These are phyloP conservation scores for Curvularia sp. DNA, from an alignment of 2,329 filamentous ascomycete species.

Conservation along the genomic window DNA sequence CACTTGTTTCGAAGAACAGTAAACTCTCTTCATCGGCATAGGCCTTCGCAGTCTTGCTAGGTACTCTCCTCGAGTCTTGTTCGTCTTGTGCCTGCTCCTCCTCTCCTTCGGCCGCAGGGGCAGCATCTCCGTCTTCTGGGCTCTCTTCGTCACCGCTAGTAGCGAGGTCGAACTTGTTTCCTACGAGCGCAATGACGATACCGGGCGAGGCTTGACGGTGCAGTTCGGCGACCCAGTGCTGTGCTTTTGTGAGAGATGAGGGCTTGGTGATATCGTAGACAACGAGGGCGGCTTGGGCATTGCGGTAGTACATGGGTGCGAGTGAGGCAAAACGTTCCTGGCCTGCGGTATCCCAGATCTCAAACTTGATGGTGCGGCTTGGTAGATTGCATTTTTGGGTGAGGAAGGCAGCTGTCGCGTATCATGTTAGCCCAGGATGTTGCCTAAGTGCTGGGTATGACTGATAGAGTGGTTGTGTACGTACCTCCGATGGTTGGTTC, in stretches of 20 bases:
- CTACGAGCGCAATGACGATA: constrained; percentile 95
- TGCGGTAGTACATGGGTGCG: constrained; percentile 99
- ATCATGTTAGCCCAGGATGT: constrained; percentile 7
- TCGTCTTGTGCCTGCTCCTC: constrained; percentile 64
- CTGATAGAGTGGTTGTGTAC: constrained; percentile 34
- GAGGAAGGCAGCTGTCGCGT: constrained; percentile 80
- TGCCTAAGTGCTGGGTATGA: background rate
- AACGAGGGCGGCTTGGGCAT: constrained; percentile 95
- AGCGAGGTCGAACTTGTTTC: constrained; percentile 86
- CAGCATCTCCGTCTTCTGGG: constrained; percentile 59
- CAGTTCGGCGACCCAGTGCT: constrained; percentile 98
- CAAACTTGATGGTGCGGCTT: constrained; percentile 73
- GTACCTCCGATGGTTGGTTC: constrained; percentile 97
- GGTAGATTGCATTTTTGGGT: constrained; percentile 99
- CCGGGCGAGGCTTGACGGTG: constrained; percentile 95
- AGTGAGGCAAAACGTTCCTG: constrained; percentile 97
- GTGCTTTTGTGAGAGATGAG: constrained; percentile 92
- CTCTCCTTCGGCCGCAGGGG: constrained; percentile 58
- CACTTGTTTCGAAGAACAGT: constrained; percentile 97
- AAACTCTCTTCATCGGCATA: constrained; percentile 96
- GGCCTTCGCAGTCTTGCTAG: constrained; percentile 86
- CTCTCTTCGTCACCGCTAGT: constrained; percentile 47
- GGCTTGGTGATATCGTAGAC: constrained; percentile 99
- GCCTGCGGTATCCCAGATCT: constrained; percentile 97
- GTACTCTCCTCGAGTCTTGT: constrained; percentile 83